These are phyloP conservation scores for Wickerhamiella shivajii DNA, from an alignment of 805 yeast genomes.

Conservation along the genomic window DNA sequence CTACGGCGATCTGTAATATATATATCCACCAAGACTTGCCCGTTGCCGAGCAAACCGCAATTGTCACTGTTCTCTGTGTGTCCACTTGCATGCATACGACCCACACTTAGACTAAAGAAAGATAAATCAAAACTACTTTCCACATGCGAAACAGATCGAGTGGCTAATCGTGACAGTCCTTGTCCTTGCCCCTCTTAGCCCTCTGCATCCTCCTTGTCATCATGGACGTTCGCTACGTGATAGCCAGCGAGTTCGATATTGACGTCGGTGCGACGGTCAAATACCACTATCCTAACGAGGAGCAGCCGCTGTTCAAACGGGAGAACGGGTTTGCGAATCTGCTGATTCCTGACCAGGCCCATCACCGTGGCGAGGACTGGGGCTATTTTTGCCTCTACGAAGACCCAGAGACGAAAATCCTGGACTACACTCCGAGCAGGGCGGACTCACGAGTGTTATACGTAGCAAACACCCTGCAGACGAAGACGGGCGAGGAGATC, in stretches of 20 bases:
- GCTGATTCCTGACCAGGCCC: conserved; percentile 47
- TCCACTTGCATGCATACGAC: too few relatives aligned
- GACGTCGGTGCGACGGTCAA: conserved; percentile 54
- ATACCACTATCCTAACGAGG: conserved; percentile 39
- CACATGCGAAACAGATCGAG: too few relatives aligned
- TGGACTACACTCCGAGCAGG: conserved; percentile 18
- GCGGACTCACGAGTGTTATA: conserved; percentile 33
- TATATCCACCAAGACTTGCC: too few relatives aligned
- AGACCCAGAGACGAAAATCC: conserved; percentile 1
- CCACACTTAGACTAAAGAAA: too few relatives aligned
- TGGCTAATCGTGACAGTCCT: too few relatives aligned
- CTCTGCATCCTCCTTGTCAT: too few relatives aligned
- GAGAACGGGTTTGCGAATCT: conserved; percentile 34
- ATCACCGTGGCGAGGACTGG: conserved; percentile 40
- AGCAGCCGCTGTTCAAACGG: conserved; percentile 14
- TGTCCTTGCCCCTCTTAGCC: too few relatives aligned
- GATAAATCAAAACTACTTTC: too few relatives aligned
- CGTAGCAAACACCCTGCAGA: conserved; percentile 42
- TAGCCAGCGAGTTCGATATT: conserved; percentile 70
- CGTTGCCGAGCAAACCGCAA: too few relatives aligned
- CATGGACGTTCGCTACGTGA: conserved; percentile 37
- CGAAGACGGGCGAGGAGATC: conserved; percentile 29
- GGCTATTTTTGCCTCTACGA: conserved; percentile 34
- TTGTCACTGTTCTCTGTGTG: too few relatives aligned
- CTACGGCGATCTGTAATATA: too few relatives aligned